Percentiles rank a stretch among this genome's conserved stretches.
These are phyloP conservation scores for Aphanoascus verrucosus DNA, from an alignment of 2,329 filamentous ascomycete species.

Conservation along the genomic window DNA sequence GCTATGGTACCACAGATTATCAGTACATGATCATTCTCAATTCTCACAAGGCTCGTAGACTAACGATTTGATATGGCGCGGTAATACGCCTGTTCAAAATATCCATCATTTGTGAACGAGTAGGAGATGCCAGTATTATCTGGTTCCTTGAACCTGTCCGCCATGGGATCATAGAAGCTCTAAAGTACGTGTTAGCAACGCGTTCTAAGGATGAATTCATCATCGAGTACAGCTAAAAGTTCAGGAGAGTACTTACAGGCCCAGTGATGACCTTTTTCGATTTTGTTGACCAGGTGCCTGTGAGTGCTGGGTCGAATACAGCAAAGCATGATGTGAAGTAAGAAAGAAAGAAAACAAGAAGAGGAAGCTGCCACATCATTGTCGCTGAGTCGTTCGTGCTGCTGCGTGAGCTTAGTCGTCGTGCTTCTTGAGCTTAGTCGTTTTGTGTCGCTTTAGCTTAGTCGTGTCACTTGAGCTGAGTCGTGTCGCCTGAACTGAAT, in stretches of 20 bases:
- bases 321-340: conserved; percentile 1
- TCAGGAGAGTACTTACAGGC: conserved; percentile 42
- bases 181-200: conserved; percentile 26
- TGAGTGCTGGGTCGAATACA: conserved; percentile 38
- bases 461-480: too few relatives aligned
- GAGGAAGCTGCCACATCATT: background rate
- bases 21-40: conserved; percentile 8
- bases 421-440: too few relatives aligned
- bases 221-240: background rate
- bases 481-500: too few relatives aligned
- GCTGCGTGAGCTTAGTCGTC: too few relatives aligned
- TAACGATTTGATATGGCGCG: conserved; percentile 58
- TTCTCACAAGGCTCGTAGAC: conserved; percentile 23
- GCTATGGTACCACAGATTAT: conserved; percentile 34
- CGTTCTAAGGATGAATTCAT: background rate
- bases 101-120: conserved; percentile 58
- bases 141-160: conserved; percentile 57
- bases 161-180: conserved; percentile 59
- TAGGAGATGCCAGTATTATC: conserved; percentile 59
- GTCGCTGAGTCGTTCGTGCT: background rate
- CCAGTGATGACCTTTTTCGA: conserved; percentile 59
- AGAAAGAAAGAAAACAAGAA: background rate
- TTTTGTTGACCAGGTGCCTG: conserved; percentile 65
- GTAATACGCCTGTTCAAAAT: conserved; percentile 60
- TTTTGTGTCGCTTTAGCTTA: too few relatives aligned